Evolutionary conservation across 2,329 filamentous ascomycete species (phyloP).

Genomic region (Diaporthe vaccinii): DNA sequence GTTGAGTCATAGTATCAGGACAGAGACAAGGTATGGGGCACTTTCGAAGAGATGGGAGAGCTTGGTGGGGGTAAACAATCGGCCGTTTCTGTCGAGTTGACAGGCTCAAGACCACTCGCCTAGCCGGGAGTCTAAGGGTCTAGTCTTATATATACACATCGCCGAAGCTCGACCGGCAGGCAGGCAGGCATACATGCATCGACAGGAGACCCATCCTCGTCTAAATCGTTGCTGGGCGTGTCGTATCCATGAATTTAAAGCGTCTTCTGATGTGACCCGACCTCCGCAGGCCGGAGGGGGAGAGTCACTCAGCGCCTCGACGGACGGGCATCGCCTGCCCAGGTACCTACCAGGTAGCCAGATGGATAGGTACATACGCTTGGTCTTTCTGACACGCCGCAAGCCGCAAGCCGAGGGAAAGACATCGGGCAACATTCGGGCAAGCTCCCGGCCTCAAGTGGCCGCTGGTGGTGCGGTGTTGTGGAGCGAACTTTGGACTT

Average conservation of each 20-base stretch:
- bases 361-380: background rate
- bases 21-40: background rate
- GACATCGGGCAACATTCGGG: slow-evolving; percentile 6
- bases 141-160: background rate
- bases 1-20: slow-evolving; percentile 4
- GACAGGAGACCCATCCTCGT: background rate
- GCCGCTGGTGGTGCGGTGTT: slow-evolving; percentile 8
- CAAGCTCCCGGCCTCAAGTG: slow-evolving; percentile 4
- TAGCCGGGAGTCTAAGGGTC: background rate
- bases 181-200: slow-evolving; percentile 1
- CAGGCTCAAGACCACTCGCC: background rate
- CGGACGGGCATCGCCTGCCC: background rate
- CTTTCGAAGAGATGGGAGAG: background rate
- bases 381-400: slow-evolving; percentile 6
- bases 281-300: slow-evolving; percentile 13
- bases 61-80: background rate
- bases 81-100: background rate
- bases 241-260: slow-evolving; percentile 2
- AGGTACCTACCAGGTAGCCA: background rate
- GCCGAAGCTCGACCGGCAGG: slow-evolving; percentile 1
- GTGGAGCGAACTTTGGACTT: slow-evolving; percentile 12
- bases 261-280: slow-evolving; percentile 5
- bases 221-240: background rate
- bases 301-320: background rate
- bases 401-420: background rate